Conservation (phyloP, 768 basidiomycete species). For the Auricularia heimuer region DNA sequence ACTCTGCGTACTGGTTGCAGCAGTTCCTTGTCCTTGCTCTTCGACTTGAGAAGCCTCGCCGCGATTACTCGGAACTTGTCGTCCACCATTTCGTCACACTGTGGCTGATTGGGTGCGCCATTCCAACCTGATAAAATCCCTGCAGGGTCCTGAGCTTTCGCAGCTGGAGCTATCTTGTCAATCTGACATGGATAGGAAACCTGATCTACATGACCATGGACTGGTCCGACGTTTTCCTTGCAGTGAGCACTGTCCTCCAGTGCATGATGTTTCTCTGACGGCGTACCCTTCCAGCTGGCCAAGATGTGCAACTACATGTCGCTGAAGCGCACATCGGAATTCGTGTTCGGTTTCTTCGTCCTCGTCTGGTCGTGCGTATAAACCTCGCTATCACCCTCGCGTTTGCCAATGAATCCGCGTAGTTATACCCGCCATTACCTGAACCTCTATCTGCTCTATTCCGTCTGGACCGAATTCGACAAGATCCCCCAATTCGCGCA, state of each 20-base stretch:
- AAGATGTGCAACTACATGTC: slow-evolving; percentile 86
- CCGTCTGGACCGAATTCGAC: slow-evolving; percentile 72
- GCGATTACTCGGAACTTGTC: slow-evolving; percentile 81
- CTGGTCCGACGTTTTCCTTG: slow-evolving; percentile 81
- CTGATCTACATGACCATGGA: slow-evolving; percentile 97
- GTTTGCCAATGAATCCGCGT: background rate
- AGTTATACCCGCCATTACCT: slow-evolving; percentile 93
- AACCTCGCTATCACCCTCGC: background rate
- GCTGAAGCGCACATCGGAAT: slow-evolving; percentile 49
- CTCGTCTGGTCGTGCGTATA: slow-evolving; percentile 68
- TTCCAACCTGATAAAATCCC: background rate
- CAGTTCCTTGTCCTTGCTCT: slow-evolving; percentile 80
- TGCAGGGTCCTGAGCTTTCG: background rate
- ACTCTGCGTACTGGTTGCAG: slow-evolving; percentile 90
- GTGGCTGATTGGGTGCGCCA: slow-evolving; percentile 77
- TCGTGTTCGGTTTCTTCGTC: slow-evolving; percentile 57
- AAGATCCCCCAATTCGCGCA: slow-evolving; percentile 59
- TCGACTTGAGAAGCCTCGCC: slow-evolving; percentile 86
- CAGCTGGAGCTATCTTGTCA: slow-evolving; percentile 78
- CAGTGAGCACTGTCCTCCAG: slow-evolving; percentile 37
- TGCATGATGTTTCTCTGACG: too few species aligned
- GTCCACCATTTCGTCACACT: slow-evolving; percentile 89
- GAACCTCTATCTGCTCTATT: slow-evolving; percentile 79
- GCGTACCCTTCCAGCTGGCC: slow-evolving; percentile 40
- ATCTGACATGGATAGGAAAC: slow-evolving; percentile 80